Base-by-base conservation (phyloP, 176 grass and related monocot species). In the Lolium perenne region DNA sequence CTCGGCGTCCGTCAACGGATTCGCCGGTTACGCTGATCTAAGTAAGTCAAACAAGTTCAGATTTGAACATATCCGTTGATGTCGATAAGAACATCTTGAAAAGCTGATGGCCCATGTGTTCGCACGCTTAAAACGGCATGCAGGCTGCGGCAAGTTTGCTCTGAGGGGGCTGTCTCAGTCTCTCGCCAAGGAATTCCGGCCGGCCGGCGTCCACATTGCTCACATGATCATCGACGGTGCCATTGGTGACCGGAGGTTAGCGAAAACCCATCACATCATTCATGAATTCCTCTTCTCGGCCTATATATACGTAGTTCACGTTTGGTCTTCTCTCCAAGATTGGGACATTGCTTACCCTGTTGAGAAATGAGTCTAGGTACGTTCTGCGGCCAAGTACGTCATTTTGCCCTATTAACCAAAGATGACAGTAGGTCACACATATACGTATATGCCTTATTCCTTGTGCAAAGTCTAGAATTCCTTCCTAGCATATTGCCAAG, bases 61-160 rank as follows among this genome's bases (percentile, higher is more conserved):
- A 35, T 35, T 35, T 35, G 32, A 35, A 76, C 50, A 35, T 18
- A 38, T 55, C 53, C 18, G 64, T 26, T 4, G 43, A 8, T 65
- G 10, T 41, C 16, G 2, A 10, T 25, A 46, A 53, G 29, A 14
- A 58, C n/a, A 69, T n/a, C 56, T 65, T 20, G 45, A 23, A 56
- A n/a, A n/a, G 46, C 60, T 35, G 32, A 59, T 74, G 13, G 4
- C 4, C 18, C 17, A 20, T 56, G 16, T 56, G 16, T 56, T 20
- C 11, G 43, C 78, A 10, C 43, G 78, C 67, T n/a, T 56, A 21
- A 68, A 32, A 56, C 35, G 65, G 65, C 75, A 17, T 78, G 82
- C 79, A 97, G 95, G 91, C 77, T 94, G 93, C 81, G 90, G 89
- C 46, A 98, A 95, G 84, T 98, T 98, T 32, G 95, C 95, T 11